Evolutionary conservation across 2,329 filamentous ascomycete species (phyloP), one percentile per base, ranked within the genome.

Genomic region (Fusarium hainanense): DNA sequence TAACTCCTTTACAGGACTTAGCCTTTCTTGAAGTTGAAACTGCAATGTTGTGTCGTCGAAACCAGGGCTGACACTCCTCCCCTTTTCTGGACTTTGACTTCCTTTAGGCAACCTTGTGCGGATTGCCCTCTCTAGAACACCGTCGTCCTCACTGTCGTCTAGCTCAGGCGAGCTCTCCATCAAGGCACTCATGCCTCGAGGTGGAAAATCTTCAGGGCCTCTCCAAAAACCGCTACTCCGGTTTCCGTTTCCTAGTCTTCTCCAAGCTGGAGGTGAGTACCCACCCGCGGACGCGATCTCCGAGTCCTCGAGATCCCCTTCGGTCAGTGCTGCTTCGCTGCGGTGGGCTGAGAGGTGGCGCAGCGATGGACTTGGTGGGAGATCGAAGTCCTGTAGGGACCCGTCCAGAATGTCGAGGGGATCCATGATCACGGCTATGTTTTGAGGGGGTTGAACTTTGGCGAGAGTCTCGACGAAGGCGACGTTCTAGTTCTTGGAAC

Each of bases 211-310:
- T 74, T 89, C 85, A 64, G 76, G 76, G n/a, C 75, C 72, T 72
- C 86, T 85, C 85, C 90, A 90, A 77, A 90, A 89, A 68, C 86
- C 86, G 74, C 82, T 86, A 77, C 83, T 87, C 76, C 84, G 83
- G 70, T 84, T 83, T 73, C 86, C 87, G 83, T 88, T 88, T 81
- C 82, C 84, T 79, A 88, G 85, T 70, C 86, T 85, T 76, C 85
- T 83, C 87, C 87, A 89, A 49, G 87, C 87, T 68, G 87, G 87
- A 59, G 87, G 87, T 75, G 85, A 88, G 81, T 86, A 89, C 67
- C 86, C 86, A 83, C 85, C 85, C 74, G 70, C 82, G 76, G 86
- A 88, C 75, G 68, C 80, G 72, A 70, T 76, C 71, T 82, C 85
- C 79, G 79, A 82, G 43, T 81, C 84, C 80, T 82, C 83, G 78